Evolutionary conservation across 805 yeast genomes (phyloP).

Genomic region (Metschnikowia matae): DNA sequence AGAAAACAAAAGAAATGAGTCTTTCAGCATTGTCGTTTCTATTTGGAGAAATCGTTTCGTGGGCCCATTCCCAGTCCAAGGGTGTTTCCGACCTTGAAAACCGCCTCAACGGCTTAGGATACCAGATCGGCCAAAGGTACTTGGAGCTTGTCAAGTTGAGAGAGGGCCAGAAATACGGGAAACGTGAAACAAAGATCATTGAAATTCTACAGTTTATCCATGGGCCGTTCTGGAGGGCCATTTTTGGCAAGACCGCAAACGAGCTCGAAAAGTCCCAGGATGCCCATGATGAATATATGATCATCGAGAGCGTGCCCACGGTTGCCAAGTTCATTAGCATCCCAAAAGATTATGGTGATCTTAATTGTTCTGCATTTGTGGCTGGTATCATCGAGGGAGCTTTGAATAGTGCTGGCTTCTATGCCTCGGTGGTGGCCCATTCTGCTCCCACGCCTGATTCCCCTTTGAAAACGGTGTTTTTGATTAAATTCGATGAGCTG

Average conservation of each 20-base stretch:
- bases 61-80: slow-evolving; percentile 56
- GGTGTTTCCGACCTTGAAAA: slow-evolving; percentile 60
- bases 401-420: slow-evolving; percentile 66
- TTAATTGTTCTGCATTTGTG: slow-evolving; percentile 76
- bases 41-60: slow-evolving; percentile 65
- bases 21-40: slow-evolving; percentile 63
- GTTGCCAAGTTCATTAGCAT: slow-evolving; percentile 69
- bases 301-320: slow-evolving; percentile 69
- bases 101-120: slow-evolving; percentile 68
- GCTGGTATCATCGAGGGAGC: slow-evolving; percentile 87
- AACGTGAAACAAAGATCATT: slow-evolving; percentile 62
- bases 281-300: slow-evolving; percentile 68
- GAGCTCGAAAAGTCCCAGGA: slow-evolving; percentile 71
- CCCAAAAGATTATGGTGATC: slow-evolving; percentile 72
- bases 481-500: slow-evolving; percentile 62
- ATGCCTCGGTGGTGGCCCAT: slow-evolving; percentile 80
- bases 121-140: slow-evolving; percentile 68
- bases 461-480: slow-evolving; percentile 69
- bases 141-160: slow-evolving; percentile 67
- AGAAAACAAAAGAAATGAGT: slow-evolving; percentile 65
- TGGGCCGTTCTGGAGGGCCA: slow-evolving; percentile 64
- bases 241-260: slow-evolving; percentile 73
- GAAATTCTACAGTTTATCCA: slow-evolving; percentile 71
- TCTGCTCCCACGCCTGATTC: slow-evolving; percentile 55
- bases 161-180: slow-evolving; percentile 57